Percentiles rank a stretch among this genome's conserved stretches.
phyloP scores from a whole-genome alignment of 495 filamentous ascomycete species.

The Lophiotrema nucula region DNA sequence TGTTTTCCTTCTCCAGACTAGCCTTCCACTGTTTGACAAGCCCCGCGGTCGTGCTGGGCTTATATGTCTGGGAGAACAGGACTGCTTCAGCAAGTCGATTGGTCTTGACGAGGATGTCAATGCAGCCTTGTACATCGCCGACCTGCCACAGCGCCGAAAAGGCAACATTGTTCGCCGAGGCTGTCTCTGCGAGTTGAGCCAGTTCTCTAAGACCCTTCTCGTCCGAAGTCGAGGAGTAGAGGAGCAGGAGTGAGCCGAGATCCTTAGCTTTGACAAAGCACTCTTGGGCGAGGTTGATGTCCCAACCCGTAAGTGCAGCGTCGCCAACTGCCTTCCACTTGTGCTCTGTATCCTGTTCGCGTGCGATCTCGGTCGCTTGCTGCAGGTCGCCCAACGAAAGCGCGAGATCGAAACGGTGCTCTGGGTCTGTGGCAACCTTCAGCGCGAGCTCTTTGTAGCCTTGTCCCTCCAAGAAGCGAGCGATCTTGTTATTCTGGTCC shows the following conservation, averaged over 20 bases:
- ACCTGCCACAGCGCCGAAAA: constrained; percentile 89
- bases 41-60: constrained; percentile 70
- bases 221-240: constrained; percentile 80
- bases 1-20: constrained; percentile 72
- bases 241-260: constrained; percentile 79
- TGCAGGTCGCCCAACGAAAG: constrained; percentile 78
- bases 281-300: constrained; percentile 82
- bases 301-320: constrained; percentile 81
- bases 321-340: constrained; percentile 98
- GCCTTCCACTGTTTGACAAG: constrained; percentile 77
- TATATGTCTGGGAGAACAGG: constrained; percentile 91
- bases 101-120: constrained; percentile 75
- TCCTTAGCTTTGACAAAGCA: constrained; percentile 91
- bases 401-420: constrained; percentile 95
- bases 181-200: constrained; percentile 67
- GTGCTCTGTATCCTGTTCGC: constrained; percentile 81
- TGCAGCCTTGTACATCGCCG: constrained; percentile 76
- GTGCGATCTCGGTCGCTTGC: constrained; percentile 80
- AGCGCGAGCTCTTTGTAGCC: constrained; percentile 94
- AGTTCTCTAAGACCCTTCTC: constrained; percentile 68
- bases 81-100: constrained; percentile 79
- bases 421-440: constrained; percentile 91
- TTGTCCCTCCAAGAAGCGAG: constrained; percentile 95
- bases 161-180: constrained; percentile 83
- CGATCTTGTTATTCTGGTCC: constrained; percentile 95